Evolutionary conservation across 495 filamentous ascomycete species (phyloP).

Genomic region (Neurospora sp.): DNA sequence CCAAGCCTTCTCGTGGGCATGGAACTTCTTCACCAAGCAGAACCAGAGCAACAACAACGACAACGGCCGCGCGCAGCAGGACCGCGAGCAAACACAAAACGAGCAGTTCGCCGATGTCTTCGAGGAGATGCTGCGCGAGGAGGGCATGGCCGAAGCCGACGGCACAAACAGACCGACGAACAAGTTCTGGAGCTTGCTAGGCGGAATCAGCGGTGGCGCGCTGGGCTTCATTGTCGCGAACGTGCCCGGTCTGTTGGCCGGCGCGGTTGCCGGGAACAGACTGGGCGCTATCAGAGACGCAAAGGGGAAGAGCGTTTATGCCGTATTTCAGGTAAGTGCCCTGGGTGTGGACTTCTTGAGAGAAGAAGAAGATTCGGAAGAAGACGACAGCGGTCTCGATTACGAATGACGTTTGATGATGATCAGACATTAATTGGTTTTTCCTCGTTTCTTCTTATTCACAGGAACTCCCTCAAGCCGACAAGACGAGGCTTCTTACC

Average conservation of each 20-base stretch:
- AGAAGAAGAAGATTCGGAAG: not conserved
- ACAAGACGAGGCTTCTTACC: constrained; percentile 67
- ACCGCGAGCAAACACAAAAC: constrained; percentile 39
- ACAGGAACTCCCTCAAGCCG: constrained; percentile 63
- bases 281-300: constrained; percentile 81
- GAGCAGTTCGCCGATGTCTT: constrained; percentile 86
- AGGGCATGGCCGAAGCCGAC: constrained; percentile 63
- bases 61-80: constrained; percentile 5
- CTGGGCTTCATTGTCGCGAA: constrained; percentile 94
- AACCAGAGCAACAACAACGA: constrained; percentile 5
- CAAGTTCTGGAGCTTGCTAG: constrained; percentile 78
- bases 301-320: constrained; percentile 90
- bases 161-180: constrained; percentile 45
- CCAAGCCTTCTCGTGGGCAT: constrained; percentile 35
- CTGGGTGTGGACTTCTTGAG: constrained; percentile 1
- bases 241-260: constrained; percentile 77
- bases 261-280: constrained; percentile 85
- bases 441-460: not conserved
- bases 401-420: not conserved
- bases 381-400: not conserved
- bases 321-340: constrained; percentile 55
- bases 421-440: not conserved
- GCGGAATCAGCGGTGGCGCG: constrained; percentile 77
- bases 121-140: constrained; percentile 95
- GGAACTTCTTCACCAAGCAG: constrained; percentile 38